A percentile compares a stretch with the other conserved stretches of the same genome.
These are phyloP conservation scores for Emydomyces testavorans DNA, from an alignment of 2,329 filamentous ascomycete species.

Conservation along the genomic window DNA sequence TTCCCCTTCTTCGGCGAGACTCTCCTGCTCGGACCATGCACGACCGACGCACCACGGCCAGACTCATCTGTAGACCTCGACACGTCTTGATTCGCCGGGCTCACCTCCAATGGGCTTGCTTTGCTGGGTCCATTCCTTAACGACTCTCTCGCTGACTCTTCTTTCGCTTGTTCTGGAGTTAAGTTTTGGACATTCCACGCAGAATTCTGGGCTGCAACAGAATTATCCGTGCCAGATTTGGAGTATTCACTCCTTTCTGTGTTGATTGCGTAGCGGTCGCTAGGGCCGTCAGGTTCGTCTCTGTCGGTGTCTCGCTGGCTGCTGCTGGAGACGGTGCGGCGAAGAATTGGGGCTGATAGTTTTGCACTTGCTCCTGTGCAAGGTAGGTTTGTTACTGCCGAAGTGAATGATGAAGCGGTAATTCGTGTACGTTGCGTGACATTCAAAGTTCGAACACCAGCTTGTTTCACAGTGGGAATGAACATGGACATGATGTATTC, in stretches of 20 bases:
- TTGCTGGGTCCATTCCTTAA: constrained; percentile 32
- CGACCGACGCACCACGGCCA: constrained; percentile 32
- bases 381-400: neutral
- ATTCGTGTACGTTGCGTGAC: neutral
- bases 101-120: constrained; percentile 46
- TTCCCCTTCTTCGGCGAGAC: constrained; percentile 29
- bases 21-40: constrained; percentile 32
- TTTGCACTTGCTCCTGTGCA: neutral
- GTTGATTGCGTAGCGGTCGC: constrained; percentile 51
- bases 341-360: neutral
- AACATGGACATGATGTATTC: neutral
- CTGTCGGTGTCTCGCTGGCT: constrained; percentile 4
- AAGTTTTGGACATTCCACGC: constrained; percentile 62
- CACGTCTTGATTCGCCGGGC: constrained; percentile 49
- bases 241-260: constrained; percentile 56
- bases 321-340: constrained; percentile 4
- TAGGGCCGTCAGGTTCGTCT: constrained; percentile 10
- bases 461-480: neutral
- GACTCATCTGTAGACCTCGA: constrained; percentile 42
- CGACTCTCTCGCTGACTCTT: constrained; percentile 29
- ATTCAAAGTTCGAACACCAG: neutral
- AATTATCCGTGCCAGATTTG: constrained; percentile 54
- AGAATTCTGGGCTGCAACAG: constrained; percentile 46
- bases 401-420: neutral
- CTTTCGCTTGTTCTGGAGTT: constrained; percentile 48